Base-by-base conservation (phyloP, 1,284 basidiomycete genomes). In the Malassezia caprae region DNA sequence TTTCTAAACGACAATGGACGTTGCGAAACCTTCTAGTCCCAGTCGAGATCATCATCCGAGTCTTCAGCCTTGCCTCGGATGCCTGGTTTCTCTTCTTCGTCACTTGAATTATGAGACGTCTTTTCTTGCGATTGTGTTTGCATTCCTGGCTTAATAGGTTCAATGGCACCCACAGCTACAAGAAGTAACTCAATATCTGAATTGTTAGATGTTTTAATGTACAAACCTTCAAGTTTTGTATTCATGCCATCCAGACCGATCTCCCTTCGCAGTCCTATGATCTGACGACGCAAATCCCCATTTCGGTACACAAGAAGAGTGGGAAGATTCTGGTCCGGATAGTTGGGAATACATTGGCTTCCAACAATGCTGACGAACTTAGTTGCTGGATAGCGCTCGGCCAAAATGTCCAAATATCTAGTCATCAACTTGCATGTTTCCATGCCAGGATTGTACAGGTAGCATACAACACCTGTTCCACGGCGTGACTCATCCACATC, bases 281-380 rank as follows among this genome's bases (percentile, higher is more conserved):
- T 80, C 74, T 96, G 90, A 53, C 88, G 85, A 48, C 81, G 79
- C 53, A 96, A 84, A 44, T 93, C 86, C 15, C 94, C 94, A 62
- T 86, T 86, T 39, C 87, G 82, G 76, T 98, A 98, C 34, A 96
- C 79, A 62, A 98, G 83, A 53, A 98, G 78, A 77, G 93, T 96
- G 1, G 93, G 94, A 43, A 91, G 77, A 56, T 91, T 85, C 35
- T 83, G 80, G 69, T 96, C 93, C 8, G 93, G 93, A 48, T 96
- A 86, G 76, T 96, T 87, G 23, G 88, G 84, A 65, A 98, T 96
- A 78, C 93, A 96, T 76, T 93, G 68, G 28, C 17, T 28, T 31
- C 90, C 90, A 2, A 93, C 83, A 65, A 98, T 96, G 32, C 87
- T 89, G 59, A 96, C 87, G 68, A 98, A 96, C 76, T 96, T 96